Evolutionary conservation across 2,329 filamentous ascomycete species (phyloP).

Genomic region (Pleoardoris graminearum): DNA sequence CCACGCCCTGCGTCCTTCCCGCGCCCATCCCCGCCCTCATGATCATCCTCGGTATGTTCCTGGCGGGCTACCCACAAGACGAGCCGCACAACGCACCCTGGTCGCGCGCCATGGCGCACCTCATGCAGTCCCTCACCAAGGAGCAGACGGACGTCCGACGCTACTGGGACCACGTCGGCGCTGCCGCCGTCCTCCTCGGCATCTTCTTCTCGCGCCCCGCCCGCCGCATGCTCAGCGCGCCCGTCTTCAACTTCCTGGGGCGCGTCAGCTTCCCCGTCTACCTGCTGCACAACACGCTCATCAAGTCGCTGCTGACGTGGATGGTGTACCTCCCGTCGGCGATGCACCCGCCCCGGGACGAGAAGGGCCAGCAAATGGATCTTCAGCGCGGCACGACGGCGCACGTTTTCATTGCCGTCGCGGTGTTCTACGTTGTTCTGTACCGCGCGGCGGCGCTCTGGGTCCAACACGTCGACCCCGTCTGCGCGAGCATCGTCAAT

Average conservation of each 20-base stretch:
- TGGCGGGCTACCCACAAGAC: constrained; percentile 64
- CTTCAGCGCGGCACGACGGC: constrained; percentile 37
- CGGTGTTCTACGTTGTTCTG: constrained; percentile 41
- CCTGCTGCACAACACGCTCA: constrained; percentile 64
- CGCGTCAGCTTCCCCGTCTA: constrained; percentile 68
- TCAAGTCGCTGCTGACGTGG: constrained; percentile 64
- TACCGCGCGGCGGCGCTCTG: constrained; percentile 40
- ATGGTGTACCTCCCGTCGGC: constrained; percentile 55
- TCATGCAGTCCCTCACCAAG: constrained; percentile 53
- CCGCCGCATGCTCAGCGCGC: constrained; percentile 58
- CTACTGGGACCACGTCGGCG: constrained; percentile 55
- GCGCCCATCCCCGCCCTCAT: constrained; percentile 57
- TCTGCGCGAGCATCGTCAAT: constrained; percentile 39
- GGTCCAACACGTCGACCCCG: constrained; percentile 41
- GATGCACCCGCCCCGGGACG: constrained; percentile 42
- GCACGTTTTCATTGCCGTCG: constrained; percentile 41
- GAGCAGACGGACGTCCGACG: constrained; percentile 54
- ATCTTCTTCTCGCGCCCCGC: constrained; percentile 57
- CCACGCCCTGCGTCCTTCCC: constrained; percentile 52
- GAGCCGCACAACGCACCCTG: constrained; percentile 58
- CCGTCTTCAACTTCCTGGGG: constrained; percentile 63
- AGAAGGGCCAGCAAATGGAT: constrained; percentile 42
- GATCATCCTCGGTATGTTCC: constrained; percentile 57
- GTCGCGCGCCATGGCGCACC: constrained; percentile 53
- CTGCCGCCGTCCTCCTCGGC: constrained; percentile 54